Conservation (phyloP, 2,329 filamentous ascomycete genomes). For the Colletotrichum endophyticum region DNA sequence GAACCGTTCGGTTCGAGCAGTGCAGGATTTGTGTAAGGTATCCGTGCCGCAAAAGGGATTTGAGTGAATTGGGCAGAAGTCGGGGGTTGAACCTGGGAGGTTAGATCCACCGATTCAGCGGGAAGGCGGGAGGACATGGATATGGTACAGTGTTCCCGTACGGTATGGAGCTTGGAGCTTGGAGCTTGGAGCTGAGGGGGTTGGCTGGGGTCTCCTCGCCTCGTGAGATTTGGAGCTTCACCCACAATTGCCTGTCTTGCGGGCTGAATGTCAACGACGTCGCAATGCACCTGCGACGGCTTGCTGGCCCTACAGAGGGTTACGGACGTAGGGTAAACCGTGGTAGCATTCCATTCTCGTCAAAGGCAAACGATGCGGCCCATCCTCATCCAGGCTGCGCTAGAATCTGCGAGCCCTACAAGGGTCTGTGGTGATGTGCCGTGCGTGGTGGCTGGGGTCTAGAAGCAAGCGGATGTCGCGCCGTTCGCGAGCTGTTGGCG, state of each 20-base stretch:
- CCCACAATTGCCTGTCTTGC: neutral
- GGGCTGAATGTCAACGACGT: neutral
- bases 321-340: constrained; percentile 8
- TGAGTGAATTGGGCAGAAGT: neutral
- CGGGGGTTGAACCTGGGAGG: constrained; percentile 4
- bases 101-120: constrained; percentile 16
- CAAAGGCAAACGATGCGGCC: neutral
- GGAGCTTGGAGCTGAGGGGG: neutral
- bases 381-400: neutral
- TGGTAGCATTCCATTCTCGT: neutral
- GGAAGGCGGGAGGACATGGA: constrained; percentile 19
- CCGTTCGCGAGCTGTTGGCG: constrained; percentile 12
- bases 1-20: neutral
- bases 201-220: constrained; percentile 8
- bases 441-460: constrained; percentile 14
- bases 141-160: constrained; percentile 18
- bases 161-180: constrained; percentile 6
- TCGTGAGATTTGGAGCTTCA: constrained; percentile 3
- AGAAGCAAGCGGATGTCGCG: constrained; percentile 14
- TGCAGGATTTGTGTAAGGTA: neutral
- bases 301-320: neutral
- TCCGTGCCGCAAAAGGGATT: neutral
- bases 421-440: constrained; percentile 12
- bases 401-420: neutral
- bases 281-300: neutral